Conservation (phyloP, 805 yeast genomes). For the Spathaspora gorwiae region DNA sequence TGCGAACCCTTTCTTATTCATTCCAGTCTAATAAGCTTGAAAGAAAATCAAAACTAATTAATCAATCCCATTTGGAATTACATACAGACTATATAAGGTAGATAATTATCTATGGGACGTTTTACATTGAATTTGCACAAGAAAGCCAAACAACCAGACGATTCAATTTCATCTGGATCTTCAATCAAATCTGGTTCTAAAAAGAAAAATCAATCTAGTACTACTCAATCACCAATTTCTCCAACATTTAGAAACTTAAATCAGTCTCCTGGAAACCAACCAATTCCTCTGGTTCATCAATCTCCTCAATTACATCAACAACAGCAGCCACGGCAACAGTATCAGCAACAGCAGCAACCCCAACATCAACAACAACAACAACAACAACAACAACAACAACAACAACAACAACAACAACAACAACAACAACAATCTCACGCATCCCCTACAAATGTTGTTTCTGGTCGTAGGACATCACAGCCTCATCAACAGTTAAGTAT, state of each 20-base stretch:
- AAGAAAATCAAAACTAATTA: too few relatives aligned
- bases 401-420: background rate
- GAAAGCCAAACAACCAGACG: slow-evolving; percentile 15
- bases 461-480: background rate
- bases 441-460: background rate
- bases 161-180: background rate
- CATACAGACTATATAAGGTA: too few relatives aligned
- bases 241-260: background rate
- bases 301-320: background rate
- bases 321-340: background rate
- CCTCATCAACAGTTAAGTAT: slow-evolving; percentile 4
- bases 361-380: background rate
- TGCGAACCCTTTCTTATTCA: too few relatives aligned
- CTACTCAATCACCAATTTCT: background rate
- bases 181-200: background rate
- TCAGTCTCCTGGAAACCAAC: background rate
- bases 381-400: background rate
- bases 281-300: slow-evolving; percentile 1
- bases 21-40: too few relatives aligned
- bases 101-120: slow-evolving; percentile 41
- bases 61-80: too few relatives aligned
- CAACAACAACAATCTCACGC: background rate
- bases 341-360: background rate
- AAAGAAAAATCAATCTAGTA: background rate
- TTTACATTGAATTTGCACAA: slow-evolving; percentile 53